Evolutionary conservation across 2,329 filamentous ascomycete genomes (phyloP).

Genomic region (Botrytis tulipae): DNA sequence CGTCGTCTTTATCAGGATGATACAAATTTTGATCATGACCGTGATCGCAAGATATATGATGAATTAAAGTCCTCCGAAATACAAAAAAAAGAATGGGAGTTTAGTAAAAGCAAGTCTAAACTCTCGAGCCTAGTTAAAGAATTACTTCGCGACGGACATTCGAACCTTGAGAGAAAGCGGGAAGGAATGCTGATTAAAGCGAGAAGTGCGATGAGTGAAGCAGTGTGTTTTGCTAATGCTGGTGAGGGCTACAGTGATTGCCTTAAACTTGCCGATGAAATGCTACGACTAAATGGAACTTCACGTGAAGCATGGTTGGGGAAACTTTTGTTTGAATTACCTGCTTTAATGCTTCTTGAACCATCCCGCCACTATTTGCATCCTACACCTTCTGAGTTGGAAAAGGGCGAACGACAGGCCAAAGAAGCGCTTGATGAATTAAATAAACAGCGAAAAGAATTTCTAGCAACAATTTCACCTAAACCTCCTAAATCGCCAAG

Average conservation of each 20-base stretch:
- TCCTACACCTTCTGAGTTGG: neutral
- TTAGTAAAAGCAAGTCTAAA: neutral
- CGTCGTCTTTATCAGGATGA: neutral
- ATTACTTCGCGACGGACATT: too few species aligned
- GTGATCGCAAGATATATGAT: neutral
- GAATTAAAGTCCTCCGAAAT: neutral
- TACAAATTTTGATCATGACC: neutral
- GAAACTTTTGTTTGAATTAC: neutral
- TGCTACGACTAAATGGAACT: neutral
- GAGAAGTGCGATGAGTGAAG: neutral
- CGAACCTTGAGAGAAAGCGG: neutral
- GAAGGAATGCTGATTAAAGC: neutral
- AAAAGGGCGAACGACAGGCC: neutral
- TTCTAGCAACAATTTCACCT: neutral
- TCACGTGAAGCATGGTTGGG: neutral
- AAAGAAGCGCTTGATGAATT: neutral
- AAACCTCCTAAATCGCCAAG: too few species aligned
- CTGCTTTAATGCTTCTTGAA: neutral
- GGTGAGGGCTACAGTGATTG: neutral
- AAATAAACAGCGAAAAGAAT: neutral
- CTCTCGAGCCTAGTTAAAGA: neutral
- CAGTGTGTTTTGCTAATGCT: neutral
- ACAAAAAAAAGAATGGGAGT: neutral
- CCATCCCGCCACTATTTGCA: neutral
- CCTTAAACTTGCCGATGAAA: neutral